Evolutionary conservation across 345 rosid species (phyloP).

Genomic region (Gossypium rotundifolium): DNA sequence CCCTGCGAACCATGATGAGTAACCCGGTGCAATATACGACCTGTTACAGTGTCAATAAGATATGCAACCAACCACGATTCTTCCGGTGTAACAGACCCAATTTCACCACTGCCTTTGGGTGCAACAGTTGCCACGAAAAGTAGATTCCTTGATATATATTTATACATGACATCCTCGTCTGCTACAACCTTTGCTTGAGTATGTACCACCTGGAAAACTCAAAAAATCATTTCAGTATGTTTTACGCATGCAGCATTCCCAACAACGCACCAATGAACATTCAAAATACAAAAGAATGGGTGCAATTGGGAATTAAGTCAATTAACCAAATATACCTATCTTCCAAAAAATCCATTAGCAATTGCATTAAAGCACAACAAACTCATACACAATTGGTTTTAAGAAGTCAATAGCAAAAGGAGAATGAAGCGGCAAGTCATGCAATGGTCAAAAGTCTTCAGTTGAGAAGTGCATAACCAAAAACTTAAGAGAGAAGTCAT

Average conservation of each 20-base stretch:
- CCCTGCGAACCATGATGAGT: conserved; percentile 93
- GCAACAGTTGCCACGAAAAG: conserved; percentile 87
- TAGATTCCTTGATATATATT: conserved; percentile 78
- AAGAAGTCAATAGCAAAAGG: background rate
- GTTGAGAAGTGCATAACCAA: conserved; percentile 1
- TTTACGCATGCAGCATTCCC: background rate
- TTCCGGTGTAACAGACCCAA: conserved; percentile 88
- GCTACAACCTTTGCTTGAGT: conserved; percentile 90
- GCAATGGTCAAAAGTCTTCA: background rate
- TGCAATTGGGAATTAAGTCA: background rate
- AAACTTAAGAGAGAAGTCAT: background rate
- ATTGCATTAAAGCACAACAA: background rate
- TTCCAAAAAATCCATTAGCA: background rate
- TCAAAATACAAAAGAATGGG: background rate
- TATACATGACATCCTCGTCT: conserved; percentile 89
- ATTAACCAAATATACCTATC: background rate
- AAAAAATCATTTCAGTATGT: background rate
- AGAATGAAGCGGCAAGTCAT: background rate
- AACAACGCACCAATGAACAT: background rate
- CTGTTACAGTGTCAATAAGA: conserved; percentile 85
- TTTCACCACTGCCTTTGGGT: conserved; percentile 77
- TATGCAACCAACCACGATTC: conserved; percentile 76
- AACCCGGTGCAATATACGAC: conserved; percentile 87
- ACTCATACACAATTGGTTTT: background rate
- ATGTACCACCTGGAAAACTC: conserved; percentile 72